These are phyloP conservation scores for Yarrowia sp. DNA, from an alignment of 805 yeast species.

Conservation along the genomic window DNA sequence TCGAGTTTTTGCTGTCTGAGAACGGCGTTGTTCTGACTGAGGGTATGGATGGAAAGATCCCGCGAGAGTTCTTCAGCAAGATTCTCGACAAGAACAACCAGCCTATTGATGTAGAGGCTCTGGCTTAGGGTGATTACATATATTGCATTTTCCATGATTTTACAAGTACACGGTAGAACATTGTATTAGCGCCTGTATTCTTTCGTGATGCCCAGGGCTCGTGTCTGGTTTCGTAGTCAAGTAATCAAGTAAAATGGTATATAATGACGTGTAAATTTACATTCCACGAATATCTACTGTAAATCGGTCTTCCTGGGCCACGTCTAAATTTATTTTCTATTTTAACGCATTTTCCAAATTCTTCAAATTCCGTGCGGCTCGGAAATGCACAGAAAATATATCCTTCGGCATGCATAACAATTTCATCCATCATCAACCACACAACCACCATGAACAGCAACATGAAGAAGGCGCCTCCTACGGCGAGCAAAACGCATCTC, in stretches of 20 bases:
- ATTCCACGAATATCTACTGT: no score
- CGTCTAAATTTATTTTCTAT: neutral
- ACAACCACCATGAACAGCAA: slow-evolving; percentile 20
- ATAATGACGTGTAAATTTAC: no score
- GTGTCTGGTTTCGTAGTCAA: no score
- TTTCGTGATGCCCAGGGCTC: no score
- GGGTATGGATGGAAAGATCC: slow-evolving; percentile 57
- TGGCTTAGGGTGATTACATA: no score
- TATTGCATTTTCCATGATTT: no score
- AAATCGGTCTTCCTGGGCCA: no score
- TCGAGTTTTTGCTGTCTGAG: slow-evolving; percentile 57
- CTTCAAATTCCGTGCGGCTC: neutral
- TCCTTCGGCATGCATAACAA: slow-evolving; percentile 9
- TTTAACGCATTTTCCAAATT: no score
- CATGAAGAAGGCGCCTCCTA: slow-evolving; percentile 21
- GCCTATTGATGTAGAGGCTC: slow-evolving; percentile 1
- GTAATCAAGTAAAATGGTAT: no score
- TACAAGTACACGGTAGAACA: no score
- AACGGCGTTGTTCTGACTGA: slow-evolving; percentile 73
- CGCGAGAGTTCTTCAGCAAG: slow-evolving; percentile 45
- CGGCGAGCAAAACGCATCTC: slow-evolving; percentile 25
- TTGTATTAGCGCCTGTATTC: no score
- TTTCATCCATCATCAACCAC: slow-evolving; percentile 13
- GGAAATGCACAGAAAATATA: slow-evolving; percentile 5
- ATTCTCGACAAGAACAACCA: slow-evolving; percentile 37